phyloP scores from a whole-genome alignment of 2,329 filamentous ascomycete species.

The Onygenales sp. region DNA sequence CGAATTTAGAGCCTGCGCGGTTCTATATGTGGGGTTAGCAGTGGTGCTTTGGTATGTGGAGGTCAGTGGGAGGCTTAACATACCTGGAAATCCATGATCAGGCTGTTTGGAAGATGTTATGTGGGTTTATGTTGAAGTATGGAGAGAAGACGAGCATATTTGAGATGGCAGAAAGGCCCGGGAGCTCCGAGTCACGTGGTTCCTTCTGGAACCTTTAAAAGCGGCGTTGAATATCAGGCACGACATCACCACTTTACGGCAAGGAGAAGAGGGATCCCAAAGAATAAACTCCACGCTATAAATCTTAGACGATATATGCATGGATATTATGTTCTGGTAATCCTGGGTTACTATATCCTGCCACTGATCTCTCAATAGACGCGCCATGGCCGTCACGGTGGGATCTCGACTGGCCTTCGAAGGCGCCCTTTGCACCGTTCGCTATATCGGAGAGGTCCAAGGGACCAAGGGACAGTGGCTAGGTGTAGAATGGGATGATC shows the following conservation, averaged over 20 bases:
- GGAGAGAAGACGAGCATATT: background rate
- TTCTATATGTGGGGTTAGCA: slow-evolving; percentile 48
- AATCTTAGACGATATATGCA: background rate
- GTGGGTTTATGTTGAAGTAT: background rate
- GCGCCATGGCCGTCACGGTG: slow-evolving; percentile 30
- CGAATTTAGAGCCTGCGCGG: slow-evolving; percentile 93
- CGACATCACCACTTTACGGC: too few species aligned
- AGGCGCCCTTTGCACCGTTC: slow-evolving; percentile 69
- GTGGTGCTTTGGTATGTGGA: slow-evolving; percentile 2
- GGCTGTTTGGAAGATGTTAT: background rate
- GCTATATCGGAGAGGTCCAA: slow-evolving; percentile 67
- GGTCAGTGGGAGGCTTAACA: background rate
- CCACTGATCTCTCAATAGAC: slow-evolving; percentile 16
- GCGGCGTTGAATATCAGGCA: too few species aligned
- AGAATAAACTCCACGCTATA: background rate
- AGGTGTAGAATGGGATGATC: slow-evolving; percentile 94
- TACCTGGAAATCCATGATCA: slow-evolving; percentile 45
- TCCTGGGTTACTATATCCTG: background rate
- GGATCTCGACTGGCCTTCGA: slow-evolving; percentile 76
- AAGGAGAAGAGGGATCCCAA: background rate
- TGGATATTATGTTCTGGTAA: slow-evolving; percentile 4
- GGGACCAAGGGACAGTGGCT: slow-evolving; percentile 76
- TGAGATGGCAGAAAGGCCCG: background rate
- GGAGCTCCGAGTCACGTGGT: background rate
- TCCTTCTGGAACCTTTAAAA: background rate